A percentile compares a stretch with the other conserved stretches of the same genome.
These are phyloP conservation scores for Syzygium jambos DNA, from an alignment of 345 rosid species.

Conservation along the genomic window DNA sequence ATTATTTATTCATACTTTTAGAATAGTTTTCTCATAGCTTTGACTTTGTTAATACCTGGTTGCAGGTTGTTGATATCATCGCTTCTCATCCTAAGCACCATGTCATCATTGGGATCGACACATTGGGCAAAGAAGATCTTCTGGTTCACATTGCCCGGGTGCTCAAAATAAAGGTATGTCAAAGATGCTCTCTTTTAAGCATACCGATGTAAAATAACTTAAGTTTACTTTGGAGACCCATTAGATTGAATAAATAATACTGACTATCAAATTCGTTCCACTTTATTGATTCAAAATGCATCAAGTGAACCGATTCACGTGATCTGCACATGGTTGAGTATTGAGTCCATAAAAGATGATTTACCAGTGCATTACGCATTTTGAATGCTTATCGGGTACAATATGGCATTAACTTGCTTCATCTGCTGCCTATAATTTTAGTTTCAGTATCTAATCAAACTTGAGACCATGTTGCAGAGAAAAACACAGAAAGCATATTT, in stretches of 20 bases:
- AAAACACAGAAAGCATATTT: neutral
- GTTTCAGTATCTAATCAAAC: neutral
- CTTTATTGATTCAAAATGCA: neutral
- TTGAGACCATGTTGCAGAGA: neutral
- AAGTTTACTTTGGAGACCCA: neutral
- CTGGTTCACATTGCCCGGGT: conserved; percentile 38
- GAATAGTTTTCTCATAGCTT: neutral
- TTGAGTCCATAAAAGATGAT: neutral
- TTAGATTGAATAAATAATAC: neutral
- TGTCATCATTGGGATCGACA: conserved; percentile 57
- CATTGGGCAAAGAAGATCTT: conserved; percentile 71
- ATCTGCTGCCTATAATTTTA: neutral
- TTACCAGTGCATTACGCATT: neutral
- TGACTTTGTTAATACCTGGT: neutral
- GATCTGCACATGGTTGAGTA: neutral
- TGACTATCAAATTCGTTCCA: neutral
- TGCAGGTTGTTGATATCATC: conserved; percentile 55
- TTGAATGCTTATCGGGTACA: neutral
- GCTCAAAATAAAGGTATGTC: conserved; percentile 50
- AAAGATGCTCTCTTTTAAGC: neutral
- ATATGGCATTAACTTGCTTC: neutral
- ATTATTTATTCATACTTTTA: neutral
- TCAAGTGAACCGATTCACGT: neutral
- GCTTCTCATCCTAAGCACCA: conserved; percentile 61
- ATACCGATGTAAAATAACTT: neutral